phyloP scores from a whole-genome alignment of 306 rosid species.

The Prunus campanulata region DNA sequence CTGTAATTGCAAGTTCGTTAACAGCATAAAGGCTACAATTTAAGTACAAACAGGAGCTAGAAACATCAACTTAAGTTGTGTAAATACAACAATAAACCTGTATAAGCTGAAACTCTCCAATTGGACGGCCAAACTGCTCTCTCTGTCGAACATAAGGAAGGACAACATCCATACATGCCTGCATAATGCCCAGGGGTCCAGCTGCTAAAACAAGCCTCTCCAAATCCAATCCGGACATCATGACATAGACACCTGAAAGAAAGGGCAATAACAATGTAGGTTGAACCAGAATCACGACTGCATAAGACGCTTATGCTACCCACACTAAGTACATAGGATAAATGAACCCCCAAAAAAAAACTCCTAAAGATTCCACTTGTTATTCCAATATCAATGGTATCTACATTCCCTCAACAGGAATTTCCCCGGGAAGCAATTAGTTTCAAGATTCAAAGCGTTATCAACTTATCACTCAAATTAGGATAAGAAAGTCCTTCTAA shows the following conservation, averaged over 20 bases:
- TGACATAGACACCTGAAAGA: conserved; percentile 85
- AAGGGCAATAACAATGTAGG: conserved; percentile 11
- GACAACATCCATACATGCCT: conserved; percentile 82
- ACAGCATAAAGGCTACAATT: conserved; percentile 15
- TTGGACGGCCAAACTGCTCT: conserved; percentile 95
- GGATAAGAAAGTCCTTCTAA: neutral
- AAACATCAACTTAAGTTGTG: conserved; percentile 12
- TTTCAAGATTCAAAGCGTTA: neutral
- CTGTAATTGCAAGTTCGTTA: conserved; percentile 42
- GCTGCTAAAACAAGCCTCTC: conserved; percentile 92
- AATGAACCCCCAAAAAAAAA: neutral
- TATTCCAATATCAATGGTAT: neutral
- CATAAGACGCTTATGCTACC: neutral
- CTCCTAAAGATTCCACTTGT: neutral
- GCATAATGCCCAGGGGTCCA: conserved; percentile 95
- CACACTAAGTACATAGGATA: neutral
- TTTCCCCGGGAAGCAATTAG: neutral
- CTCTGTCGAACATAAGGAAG: conserved; percentile 91
- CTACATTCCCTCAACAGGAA: neutral
- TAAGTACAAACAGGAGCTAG: neutral
- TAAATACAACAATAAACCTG: conserved; percentile 50
- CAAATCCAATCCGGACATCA: conserved; percentile 96
- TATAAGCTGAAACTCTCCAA: conserved; percentile 94
- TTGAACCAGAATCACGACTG: neutral
- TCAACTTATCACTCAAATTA: neutral